A percentile compares a stretch with the other conserved stretches of the same genome.
Conservation (phyloP, 2,329 filamentous ascomycete genomes). For the Calonectria fujianensis region DNA sequence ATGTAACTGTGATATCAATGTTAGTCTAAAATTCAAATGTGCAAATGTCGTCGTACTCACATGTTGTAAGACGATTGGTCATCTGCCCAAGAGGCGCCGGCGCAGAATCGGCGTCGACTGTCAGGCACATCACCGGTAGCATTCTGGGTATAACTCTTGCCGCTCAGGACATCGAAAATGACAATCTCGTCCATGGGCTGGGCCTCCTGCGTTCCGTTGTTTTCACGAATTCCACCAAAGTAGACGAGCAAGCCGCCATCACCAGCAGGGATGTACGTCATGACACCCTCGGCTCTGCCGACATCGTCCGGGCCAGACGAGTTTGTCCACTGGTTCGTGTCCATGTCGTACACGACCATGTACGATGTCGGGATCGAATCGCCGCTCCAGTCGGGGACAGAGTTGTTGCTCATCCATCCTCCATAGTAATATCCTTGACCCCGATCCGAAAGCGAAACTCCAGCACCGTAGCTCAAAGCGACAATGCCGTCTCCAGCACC, state of each 20-base stretch:
- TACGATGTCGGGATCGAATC: conserved; percentile 68
- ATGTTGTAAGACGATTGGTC: conserved; percentile 80
- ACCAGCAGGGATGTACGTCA: conserved; percentile 76
- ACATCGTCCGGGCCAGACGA: conserved; percentile 71
- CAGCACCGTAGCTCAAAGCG: conserved; percentile 74
- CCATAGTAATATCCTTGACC: conserved; percentile 78
- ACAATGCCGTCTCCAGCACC: conserved; percentile 61
- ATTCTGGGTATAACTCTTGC: conserved; percentile 75
- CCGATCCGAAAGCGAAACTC: conserved; percentile 71
- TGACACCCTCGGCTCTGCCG: conserved; percentile 74
- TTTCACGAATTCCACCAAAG: conserved; percentile 75
- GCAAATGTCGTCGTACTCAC: conserved; percentile 61
- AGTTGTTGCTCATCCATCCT: conserved; percentile 75
- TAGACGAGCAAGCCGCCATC: conserved; percentile 77
- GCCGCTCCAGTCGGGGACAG: conserved; percentile 69
- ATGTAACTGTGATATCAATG: conserved; percentile 69
- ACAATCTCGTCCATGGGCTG: conserved; percentile 71
- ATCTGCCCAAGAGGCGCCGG: conserved; percentile 74
- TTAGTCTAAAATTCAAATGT: conserved; percentile 5
- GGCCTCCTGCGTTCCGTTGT: conserved; percentile 67
- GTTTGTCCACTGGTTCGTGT: conserved; percentile 70
- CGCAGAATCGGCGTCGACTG: conserved; percentile 75
- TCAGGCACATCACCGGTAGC: conserved; percentile 72
- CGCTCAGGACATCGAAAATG: conserved; percentile 75
- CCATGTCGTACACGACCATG: conserved; percentile 75